A percentile compares a stretch with the other conserved stretches of the same genome.
These are phyloP conservation scores for Metschnikowia hibisci DNA, from an alignment of 805 yeast genomes.

Conservation along the genomic window DNA sequence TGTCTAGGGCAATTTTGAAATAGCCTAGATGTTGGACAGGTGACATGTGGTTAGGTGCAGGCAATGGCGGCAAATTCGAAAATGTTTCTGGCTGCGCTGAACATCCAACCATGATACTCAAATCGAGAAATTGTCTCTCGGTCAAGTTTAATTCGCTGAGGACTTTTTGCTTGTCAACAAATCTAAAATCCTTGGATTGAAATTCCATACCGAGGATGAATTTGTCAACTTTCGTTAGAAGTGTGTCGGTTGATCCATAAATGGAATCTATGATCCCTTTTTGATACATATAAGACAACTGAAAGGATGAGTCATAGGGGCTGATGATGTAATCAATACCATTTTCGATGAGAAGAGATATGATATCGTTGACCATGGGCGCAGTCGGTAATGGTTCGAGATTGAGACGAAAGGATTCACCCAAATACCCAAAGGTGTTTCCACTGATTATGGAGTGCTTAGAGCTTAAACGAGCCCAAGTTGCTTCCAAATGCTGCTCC, in stretches of 20 bases:
- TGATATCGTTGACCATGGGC: constrained; percentile 52
- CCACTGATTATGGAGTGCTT: constrained; percentile 21
- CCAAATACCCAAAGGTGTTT: constrained; percentile 20
- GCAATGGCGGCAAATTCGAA: constrained; percentile 46
- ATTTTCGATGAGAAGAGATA: constrained; percentile 51
- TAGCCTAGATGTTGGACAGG: constrained; percentile 40
- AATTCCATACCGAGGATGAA: constrained; percentile 72
- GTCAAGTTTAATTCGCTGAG: constrained; percentile 56
- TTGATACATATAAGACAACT: constrained; percentile 66
- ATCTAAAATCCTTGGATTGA: constrained; percentile 60
- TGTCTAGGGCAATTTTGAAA: constrained; percentile 39
- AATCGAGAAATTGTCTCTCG: constrained; percentile 69
- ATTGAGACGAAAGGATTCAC: constrained; percentile 50
- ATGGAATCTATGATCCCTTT: constrained; percentile 63
- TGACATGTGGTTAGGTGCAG: constrained; percentile 37
- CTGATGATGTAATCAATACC: constrained; percentile 68
- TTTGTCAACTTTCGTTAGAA: constrained; percentile 62
- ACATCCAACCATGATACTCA: constrained; percentile 76
- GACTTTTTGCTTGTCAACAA: constrained; percentile 54
- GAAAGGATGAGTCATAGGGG: constrained; percentile 79
- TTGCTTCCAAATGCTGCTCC: constrained; percentile 37
- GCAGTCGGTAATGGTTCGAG: constrained; percentile 48
- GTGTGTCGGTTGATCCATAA: constrained; percentile 78
- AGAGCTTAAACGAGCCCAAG: constrained; percentile 36
- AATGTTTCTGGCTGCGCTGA: constrained; percentile 65